Evolutionary conservation across 140 eudicot genomes (phyloP), one percentile per base, ranked within the genome.

Genomic region (Senecio squalidus): DNA sequence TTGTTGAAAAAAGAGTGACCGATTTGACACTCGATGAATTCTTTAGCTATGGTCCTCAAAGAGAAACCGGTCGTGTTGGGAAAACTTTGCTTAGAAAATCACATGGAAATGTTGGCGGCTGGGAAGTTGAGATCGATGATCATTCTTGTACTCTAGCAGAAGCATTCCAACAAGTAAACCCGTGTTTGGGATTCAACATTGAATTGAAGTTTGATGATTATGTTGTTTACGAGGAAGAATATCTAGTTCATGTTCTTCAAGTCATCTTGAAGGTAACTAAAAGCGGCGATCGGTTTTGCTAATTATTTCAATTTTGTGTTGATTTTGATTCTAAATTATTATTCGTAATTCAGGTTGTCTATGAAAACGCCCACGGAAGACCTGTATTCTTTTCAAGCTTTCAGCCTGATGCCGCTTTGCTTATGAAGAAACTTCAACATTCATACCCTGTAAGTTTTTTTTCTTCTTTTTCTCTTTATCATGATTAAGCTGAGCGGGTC

Each of bases 201-300:
- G 98, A 91, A 74, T 74, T 91, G 62, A 91, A 91, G 41, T 83
- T 91, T 33, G 98, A 91, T 55, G 94, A 91, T 66, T 27, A 79
- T 33, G 34, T 86, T 28, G 91, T 91, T 9, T 91, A 91, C 56
- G 51, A 83, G 30, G 70, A 76, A 50, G 81, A 76, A 23, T 27
- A 74, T 45, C 82, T 91, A 29, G 39, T 49, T 69, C 59, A 64
- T 69, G 78, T 70, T 26, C 85, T 91, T 47, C 76, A 83, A 67
- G 20, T 87, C 60, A 72, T 86, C 68, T 45, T 86, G 50, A 60
- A 84, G 75, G 88, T 81, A 63, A 41, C 20, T 29, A 29, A 21
- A 0, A 4, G 38, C 49, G 4, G 4, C 21, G 11, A 46, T 46
- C 30, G 46, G 33, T 29, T 13, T 41, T 24, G 31, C 23, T 21